A percentile compares a stretch with the other conserved stretches of the same genome.
Conservation (phyloP, 2,329 filamentous ascomycete genomes). For the Colletotrichum trifolii region DNA sequence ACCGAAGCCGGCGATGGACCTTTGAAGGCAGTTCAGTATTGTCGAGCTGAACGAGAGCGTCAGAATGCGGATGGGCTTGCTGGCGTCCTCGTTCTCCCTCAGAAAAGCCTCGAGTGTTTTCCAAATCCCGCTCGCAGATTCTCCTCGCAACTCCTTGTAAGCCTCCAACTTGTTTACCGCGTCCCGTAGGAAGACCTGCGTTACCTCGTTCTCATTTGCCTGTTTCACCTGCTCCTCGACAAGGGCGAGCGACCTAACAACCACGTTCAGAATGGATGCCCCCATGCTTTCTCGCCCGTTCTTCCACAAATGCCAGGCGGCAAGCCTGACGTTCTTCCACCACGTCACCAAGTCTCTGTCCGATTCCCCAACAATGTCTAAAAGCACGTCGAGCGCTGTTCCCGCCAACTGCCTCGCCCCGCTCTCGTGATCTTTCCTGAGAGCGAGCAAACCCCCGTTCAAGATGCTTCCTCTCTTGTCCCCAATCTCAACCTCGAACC, state of each 20-base stretch:
- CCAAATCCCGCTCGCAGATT: constrained; percentile 46
- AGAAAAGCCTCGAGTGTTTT: constrained; percentile 50
- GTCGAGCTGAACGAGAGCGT: constrained; percentile 74
- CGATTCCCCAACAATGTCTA: constrained; percentile 52
- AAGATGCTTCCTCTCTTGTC: constrained; percentile 57
- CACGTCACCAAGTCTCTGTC: constrained; percentile 51
- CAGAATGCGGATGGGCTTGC: constrained; percentile 58
- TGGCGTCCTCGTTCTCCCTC: constrained; percentile 37
- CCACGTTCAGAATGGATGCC: constrained; percentile 64
- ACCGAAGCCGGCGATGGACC: constrained; percentile 48
- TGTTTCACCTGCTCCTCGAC: constrained; percentile 48
- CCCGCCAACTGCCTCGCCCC: constrained; percentile 69
- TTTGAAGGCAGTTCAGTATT: constrained; percentile 60
- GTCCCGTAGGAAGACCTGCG: constrained; percentile 32
- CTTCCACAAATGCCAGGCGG: constrained; percentile 72
- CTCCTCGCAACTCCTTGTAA: constrained; percentile 38
- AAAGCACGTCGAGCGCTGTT: constrained; percentile 61
- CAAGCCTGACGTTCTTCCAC: constrained; percentile 67
- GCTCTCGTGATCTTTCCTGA: constrained; percentile 68
- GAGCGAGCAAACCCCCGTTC: constrained; percentile 55
- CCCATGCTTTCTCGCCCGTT: constrained; percentile 75
- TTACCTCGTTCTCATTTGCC: constrained; percentile 38
- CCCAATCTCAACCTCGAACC: constrained; percentile 65
- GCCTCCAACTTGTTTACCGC: constrained; percentile 33
- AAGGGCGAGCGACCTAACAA: constrained; percentile 58